phyloP scores from a whole-genome alignment of 352 stramenopile genomes.

The Ophiocytium majus region DNA sequence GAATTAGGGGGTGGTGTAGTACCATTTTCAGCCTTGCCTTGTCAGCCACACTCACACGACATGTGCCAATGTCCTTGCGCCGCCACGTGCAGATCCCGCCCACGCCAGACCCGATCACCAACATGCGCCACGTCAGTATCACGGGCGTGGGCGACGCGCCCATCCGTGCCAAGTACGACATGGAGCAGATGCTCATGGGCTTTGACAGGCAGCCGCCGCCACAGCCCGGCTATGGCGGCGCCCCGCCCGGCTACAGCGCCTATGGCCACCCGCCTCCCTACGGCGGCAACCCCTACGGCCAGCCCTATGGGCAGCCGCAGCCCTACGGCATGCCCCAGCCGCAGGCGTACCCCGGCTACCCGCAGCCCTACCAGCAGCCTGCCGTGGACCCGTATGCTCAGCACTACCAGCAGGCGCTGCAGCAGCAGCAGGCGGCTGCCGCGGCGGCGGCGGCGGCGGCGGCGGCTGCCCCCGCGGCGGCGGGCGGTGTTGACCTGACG shows the following conservation, averaged over 20 bases:
- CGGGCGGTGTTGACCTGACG: constrained; percentile 48
- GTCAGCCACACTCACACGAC: too few species aligned
- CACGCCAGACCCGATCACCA: constrained; percentile 72
- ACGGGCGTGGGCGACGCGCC: constrained; percentile 64
- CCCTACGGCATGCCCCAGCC: constrained; percentile 27
- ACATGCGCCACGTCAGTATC: constrained; percentile 68
- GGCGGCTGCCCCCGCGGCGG: constrained; percentile 22
- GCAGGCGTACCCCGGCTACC: constrained; percentile 30
- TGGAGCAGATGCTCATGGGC: constrained; percentile 72
- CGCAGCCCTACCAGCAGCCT: constrained; percentile 37
- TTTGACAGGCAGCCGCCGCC: constrained; percentile 59
- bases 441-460: constrained; percentile 45
- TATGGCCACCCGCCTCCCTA: constrained; percentile 37
- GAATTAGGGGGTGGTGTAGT: too few species aligned
- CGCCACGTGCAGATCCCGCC: constrained; percentile 70
- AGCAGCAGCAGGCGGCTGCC: constrained; percentile 48
- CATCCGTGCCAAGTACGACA: constrained; percentile 71
- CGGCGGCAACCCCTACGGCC: constrained; percentile 16
- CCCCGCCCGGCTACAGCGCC: constrained; percentile 44
- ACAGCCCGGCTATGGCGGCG: constrained; percentile 55
- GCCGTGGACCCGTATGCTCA: constrained; percentile 27
- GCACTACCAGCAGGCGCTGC: constrained; percentile 27
- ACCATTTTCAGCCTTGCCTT: background rate
- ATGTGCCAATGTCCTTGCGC: too few species aligned
- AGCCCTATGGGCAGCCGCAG: constrained; percentile 41